These are phyloP conservation scores for Clavulina sp. DNA, from an alignment of 768 basidiomycete species.

Conservation along the genomic window DNA sequence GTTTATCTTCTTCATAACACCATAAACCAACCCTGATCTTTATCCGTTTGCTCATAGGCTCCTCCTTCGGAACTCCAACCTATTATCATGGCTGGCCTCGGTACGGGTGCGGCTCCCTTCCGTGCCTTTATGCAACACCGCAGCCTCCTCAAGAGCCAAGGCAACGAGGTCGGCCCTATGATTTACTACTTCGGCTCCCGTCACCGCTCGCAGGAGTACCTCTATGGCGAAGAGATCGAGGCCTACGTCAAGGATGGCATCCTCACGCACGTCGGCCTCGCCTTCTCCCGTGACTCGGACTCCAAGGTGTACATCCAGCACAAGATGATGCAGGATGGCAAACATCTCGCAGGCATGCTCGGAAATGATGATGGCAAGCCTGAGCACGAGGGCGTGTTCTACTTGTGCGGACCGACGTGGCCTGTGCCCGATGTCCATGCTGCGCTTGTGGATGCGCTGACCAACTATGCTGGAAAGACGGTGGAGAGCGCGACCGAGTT, in stretches of 20 bases:
- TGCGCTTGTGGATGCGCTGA: conserved; percentile 69
- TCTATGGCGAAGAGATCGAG: conserved; percentile 93
- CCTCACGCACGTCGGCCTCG: conserved; percentile 80
- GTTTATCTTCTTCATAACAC: background rate
- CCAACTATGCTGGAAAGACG: conserved; percentile 48
- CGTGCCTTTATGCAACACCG: conserved; percentile 97
- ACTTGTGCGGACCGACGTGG: conserved; percentile 97
- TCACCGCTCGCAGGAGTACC: conserved; percentile 86
- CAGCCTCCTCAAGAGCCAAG: conserved; percentile 59
- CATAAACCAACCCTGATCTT: conserved; percentile 8
- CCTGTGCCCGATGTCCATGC: conserved; percentile 98
- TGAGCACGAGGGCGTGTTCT: conserved; percentile 60
- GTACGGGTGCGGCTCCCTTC: conserved; percentile 97
- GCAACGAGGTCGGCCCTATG: conserved; percentile 70
- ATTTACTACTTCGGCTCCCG: conserved; percentile 99
- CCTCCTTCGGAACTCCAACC: conserved; percentile 75
- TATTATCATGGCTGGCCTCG: conserved; percentile 95
- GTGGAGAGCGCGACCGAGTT: conserved; percentile 54
- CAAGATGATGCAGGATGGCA: conserved; percentile 87
- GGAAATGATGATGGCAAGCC: conserved; percentile 15
- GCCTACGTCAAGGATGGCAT: conserved; percentile 73
- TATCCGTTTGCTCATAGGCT: conserved; percentile 29
- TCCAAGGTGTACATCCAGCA: conserved; percentile 98
- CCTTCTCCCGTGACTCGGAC: conserved; percentile 86
- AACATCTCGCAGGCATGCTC: conserved; percentile 56